Conservation (phyloP, 2,329 filamentous ascomycete genomes). For the Boeremia exigua region DNA sequence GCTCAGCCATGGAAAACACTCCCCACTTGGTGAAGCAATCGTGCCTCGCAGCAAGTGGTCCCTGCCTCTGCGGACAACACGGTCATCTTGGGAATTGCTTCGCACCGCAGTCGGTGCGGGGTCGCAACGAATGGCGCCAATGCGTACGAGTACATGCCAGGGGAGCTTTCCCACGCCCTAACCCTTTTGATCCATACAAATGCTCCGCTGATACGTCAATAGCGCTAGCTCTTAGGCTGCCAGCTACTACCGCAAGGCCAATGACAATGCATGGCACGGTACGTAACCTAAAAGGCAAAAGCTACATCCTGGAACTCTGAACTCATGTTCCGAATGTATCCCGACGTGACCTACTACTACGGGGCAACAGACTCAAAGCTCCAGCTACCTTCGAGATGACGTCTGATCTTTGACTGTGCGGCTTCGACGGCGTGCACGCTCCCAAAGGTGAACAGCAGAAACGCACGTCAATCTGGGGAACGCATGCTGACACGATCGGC, state of each 20-base stretch:
- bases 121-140: constrained; percentile 43
- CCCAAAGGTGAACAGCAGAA: neutral
- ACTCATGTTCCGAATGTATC: constrained; percentile 24
- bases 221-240: constrained; percentile 22
- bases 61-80: constrained; percentile 34
- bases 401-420: neutral
- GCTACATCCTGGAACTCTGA: constrained; percentile 15
- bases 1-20: constrained; percentile 28
- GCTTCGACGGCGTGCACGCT: neutral
- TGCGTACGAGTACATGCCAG: constrained; percentile 29
- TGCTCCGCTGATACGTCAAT: constrained; percentile 19
- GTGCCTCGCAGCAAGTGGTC: constrained; percentile 29
- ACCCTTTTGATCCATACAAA: constrained; percentile 21
- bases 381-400: neutral
- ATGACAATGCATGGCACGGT: constrained; percentile 18
- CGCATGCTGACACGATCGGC: constrained; percentile 12
- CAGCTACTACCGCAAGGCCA: constrained; percentile 12
- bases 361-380: constrained; percentile 5
- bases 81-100: constrained; percentile 42
- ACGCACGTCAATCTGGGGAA: constrained; percentile 1
- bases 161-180: constrained; percentile 17
- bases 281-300: constrained; percentile 25
- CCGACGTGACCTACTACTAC: constrained; percentile 16
- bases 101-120: constrained; percentile 43
- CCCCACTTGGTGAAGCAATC: constrained; percentile 44